Evolutionary conservation across 139 green algal genomes (phyloP), one percentile per base, ranked within the genome.

Genomic region (Desmodesmus armatus): DNA sequence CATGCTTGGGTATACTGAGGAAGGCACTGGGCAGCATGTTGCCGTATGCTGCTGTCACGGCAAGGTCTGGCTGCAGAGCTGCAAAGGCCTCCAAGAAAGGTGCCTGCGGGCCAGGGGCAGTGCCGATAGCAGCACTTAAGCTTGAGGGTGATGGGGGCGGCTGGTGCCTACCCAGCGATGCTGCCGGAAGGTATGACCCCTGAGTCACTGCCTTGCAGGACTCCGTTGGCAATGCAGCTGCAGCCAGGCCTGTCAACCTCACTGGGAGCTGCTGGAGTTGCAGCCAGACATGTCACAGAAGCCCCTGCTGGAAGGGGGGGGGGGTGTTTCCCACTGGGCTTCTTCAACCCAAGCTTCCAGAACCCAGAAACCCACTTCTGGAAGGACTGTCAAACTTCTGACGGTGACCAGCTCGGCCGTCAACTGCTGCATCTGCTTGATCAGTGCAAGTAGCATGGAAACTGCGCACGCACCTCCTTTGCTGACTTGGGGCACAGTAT

Each of bases 41-140:
- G 83, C 97, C 97, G 77, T 99, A 99, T 0, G 97, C 97, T 3
- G 96, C 97, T 0, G 97, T 99, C 11, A 99, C 85, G 76, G 93
- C 97, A 33, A 99, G 90, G 88, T 99, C 97, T 0, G 96, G 95
- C 27, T 88, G n/a, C 51, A 99, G 53, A 0, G 51, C 75, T 13
- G 70, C 39, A 43, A 99, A 71, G 2, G 78, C 15, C 2, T 88
- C 78, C 53, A 99, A 89, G 67, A 99, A 99, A 2, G 41, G 63
- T 23, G 67, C 53, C 81, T 96, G 91, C 29, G 84, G 39, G 25
- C 29, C n/a, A 58, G 35, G 31, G 15, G 5, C 47, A 74, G 23
- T 17, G 15, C 49, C 51, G 17, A 62, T 27, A 62, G 19, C 17
- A 62, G 21, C 21, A 62, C 51, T 62, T 62, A 62, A 17, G 21